Conservation (phyloP, 1,284 basidiomycete genomes). For the Moesziomyces parantarcticus region DNA sequence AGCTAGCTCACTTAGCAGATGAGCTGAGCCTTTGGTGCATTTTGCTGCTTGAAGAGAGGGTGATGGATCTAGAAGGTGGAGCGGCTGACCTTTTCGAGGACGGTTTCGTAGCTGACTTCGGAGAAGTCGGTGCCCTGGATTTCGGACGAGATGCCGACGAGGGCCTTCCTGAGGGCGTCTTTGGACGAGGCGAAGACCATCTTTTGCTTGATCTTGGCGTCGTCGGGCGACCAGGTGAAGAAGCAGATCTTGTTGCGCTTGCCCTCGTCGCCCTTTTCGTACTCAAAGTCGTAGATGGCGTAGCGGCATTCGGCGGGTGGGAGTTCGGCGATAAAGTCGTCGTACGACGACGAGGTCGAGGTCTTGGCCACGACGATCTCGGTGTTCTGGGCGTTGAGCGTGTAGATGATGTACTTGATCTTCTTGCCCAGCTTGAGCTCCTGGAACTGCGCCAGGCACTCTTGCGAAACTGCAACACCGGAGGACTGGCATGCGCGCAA, state of each 20-base stretch:
- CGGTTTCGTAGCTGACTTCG: constrained; percentile 80
- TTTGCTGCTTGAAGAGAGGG: too few relatives aligned
- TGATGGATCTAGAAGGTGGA: constrained; percentile 38
- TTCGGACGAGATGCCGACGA: constrained; percentile 78
- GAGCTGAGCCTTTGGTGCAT: too few relatives aligned
- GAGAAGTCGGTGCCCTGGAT: constrained; percentile 86
- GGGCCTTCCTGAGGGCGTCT: constrained; percentile 81
- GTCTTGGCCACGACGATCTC: constrained; percentile 71
- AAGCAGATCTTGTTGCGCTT: constrained; percentile 92
- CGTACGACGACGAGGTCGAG: constrained; percentile 73
- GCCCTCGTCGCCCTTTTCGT: constrained; percentile 79
- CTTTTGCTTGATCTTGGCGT: constrained; percentile 87
- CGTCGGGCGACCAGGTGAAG: constrained; percentile 86
- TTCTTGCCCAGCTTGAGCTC: constrained; percentile 85
- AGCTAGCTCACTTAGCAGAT: too few relatives aligned
- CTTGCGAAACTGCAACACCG: constrained; percentile 76
- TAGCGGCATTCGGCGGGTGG: constrained; percentile 83
- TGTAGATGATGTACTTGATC: constrained; percentile 88
- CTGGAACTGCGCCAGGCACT: constrained; percentile 77
- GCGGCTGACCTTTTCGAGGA: constrained; percentile 29
- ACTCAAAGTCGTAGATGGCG: constrained; percentile 94
- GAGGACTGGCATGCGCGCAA: constrained; percentile 74
- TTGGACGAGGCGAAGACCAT: constrained; percentile 95
- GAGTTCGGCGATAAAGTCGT: constrained; percentile 80
- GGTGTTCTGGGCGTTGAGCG: constrained; percentile 75